Evolutionary conservation across 2,329 filamentous ascomycete genomes (phyloP).

Genomic region (Pseudogymnoascus sp.): DNA sequence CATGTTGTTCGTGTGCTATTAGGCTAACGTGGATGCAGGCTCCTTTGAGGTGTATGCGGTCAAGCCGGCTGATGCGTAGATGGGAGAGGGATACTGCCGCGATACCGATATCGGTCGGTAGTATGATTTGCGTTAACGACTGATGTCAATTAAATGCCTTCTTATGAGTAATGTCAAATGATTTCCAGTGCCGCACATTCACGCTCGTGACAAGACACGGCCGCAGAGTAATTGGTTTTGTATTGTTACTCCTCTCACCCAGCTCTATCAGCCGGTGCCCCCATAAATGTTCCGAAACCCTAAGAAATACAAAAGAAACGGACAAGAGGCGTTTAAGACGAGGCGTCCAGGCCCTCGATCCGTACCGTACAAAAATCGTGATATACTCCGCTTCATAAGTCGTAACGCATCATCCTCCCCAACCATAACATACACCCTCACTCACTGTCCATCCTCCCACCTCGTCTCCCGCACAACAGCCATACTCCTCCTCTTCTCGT

Average conservation of each 20-base stretch:
- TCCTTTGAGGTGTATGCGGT: conserved; percentile 44
- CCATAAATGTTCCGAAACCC: background rate
- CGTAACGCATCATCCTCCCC: background rate
- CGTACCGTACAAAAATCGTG: background rate
- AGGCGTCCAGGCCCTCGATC: background rate
- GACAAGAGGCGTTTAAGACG: background rate
- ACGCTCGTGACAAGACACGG: background rate
- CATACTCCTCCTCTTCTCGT: conserved; percentile 6
- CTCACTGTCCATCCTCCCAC: background rate
- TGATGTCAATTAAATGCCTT: conserved; percentile 1
- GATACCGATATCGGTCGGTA: background rate
- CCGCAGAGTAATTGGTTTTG: background rate
- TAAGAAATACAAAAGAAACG: conserved; percentile 6
- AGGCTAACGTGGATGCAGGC: conserved; percentile 22
- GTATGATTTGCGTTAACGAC: background rate
- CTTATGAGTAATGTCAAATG: background rate
- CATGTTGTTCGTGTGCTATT: background rate
- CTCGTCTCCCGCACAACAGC: conserved; percentile 3
- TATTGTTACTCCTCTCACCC: conserved; percentile 5
- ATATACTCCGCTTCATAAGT: conserved; percentile 1
- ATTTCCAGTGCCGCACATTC: background rate
- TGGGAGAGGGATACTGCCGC: background rate
- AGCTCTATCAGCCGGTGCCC: background rate
- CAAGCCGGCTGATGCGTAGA: conserved; percentile 25
- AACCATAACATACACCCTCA: background rate